phyloP scores from a whole-genome alignment of 352 stramenopile genomes.

The Globisporangium iwayamae region DNA sequence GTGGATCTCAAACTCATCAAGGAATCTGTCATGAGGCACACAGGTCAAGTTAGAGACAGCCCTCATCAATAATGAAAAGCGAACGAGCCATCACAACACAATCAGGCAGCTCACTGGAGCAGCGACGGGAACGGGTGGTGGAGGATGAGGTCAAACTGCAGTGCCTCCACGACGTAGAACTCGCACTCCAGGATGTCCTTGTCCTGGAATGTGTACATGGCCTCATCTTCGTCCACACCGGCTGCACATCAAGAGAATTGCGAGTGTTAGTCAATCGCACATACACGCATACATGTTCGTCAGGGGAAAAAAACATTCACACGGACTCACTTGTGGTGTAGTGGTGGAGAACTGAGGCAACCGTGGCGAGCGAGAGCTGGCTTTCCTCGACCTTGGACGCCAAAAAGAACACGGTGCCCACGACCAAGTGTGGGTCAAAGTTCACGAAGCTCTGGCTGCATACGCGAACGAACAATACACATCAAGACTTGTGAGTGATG shows the following conservation, averaged over 20 bases:
- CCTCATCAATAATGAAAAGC: not conserved
- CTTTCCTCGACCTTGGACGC: conserved; percentile 87
- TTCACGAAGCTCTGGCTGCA: conserved; percentile 88
- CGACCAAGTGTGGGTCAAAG: conserved; percentile 84
- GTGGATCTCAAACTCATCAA: conserved; percentile 84
- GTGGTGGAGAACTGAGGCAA: conserved; percentile 80
- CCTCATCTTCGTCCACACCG: conserved; percentile 81
- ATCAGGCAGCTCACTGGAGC: conserved; percentile 50
- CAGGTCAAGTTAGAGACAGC: not conserved
- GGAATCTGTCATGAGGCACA: conserved; percentile 33
- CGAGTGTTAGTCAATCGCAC: not conserved
- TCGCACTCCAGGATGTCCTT: conserved; percentile 90
- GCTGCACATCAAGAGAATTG: conserved; percentile 23
- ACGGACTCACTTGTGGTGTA: conserved; percentile 72
- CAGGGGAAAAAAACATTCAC: not conserved
- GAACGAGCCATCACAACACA: no score
- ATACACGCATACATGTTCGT: not conserved
- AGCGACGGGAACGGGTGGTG: conserved; percentile 82
- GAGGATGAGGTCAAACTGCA: conserved; percentile 87
- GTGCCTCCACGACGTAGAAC: conserved; percentile 86
- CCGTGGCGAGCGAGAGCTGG: conserved; percentile 73
- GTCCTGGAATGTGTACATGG: conserved; percentile 87
- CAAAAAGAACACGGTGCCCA: conserved; percentile 83
- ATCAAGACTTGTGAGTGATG: not conserved
- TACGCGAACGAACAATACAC: not conserved